A percentile compares a stretch with the other conserved stretches of the same genome.
phyloP scores from a whole-genome alignment of 1,139 yeast genomes.

The Geotrichum fermentans region DNA sequence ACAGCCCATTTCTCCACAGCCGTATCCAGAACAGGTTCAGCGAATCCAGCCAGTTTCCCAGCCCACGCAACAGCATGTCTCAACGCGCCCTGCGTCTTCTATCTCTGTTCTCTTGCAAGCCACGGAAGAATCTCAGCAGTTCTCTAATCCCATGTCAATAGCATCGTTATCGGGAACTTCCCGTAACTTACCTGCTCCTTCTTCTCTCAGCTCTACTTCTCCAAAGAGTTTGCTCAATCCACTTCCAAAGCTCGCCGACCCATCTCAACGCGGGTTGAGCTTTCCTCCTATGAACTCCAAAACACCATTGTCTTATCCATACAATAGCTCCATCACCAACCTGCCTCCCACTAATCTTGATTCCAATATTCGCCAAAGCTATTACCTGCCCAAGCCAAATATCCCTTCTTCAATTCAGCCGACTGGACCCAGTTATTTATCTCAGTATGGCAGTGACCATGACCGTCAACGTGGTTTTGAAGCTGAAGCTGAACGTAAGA shows the following conservation, averaged over 20 bases:
- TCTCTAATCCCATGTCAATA: conserved; percentile 12
- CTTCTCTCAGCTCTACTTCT: conserved; percentile 11
- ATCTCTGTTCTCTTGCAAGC: conserved; percentile 19
- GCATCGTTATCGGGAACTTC: conserved; percentile 14
- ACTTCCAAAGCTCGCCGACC: conserved; percentile 9
- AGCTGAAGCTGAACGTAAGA: neutral
- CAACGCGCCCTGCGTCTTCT: conserved; percentile 12
- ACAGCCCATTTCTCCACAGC: neutral
- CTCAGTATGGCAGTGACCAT: too few species aligned
- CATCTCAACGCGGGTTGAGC: neutral
- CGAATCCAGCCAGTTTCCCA: neutral
- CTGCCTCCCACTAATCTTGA: conserved; percentile 9
- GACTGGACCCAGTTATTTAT: too few species aligned
- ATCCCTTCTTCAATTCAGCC: conserved; percentile 3
- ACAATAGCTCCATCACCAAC: neutral
- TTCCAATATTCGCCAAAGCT: conserved; percentile 3
- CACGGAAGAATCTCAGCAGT: conserved; percentile 11
- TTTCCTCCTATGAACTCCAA: conserved; percentile 4
- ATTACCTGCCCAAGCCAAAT: conserved; percentile 16
- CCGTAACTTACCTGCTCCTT: conserved; percentile 11
- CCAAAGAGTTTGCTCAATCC: neutral
- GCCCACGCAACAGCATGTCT: conserved; percentile 7
- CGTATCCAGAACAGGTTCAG: conserved; percentile 1
- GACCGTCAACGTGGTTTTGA: too few species aligned
- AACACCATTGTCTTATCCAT: conserved; percentile 1